Conservation (phyloP, 352 stramenopile species). For the Pythium aquatile region DNA sequence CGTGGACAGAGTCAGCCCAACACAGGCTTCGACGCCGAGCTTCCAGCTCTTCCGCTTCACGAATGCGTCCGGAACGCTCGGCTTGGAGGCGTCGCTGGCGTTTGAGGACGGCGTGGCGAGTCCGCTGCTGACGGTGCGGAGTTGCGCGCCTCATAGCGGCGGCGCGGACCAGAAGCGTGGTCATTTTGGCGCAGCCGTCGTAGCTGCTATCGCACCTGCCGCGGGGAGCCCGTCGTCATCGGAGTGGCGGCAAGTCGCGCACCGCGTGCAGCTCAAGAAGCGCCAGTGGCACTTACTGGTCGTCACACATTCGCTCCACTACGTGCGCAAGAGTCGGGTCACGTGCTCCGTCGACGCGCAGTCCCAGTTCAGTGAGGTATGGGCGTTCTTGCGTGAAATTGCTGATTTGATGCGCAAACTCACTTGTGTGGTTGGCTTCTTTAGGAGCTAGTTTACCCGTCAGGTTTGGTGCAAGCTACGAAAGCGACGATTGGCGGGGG, state of each 20-base stretch:
- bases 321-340: conserved; percentile 85
- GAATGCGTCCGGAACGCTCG: conserved; percentile 65
- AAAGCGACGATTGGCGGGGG: conserved; percentile 73
- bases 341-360: conserved; percentile 66
- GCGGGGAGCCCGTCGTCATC: conserved; percentile 20
- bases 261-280: conserved; percentile 34
- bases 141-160: conserved; percentile 39
- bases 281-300: conserved; percentile 73
- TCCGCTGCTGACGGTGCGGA: conserved; percentile 49
- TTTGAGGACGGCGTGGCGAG: conserved; percentile 29
- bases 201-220: conserved; percentile 28
- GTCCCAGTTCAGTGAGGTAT: conserved; percentile 55
- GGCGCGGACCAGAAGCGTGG: conserved; percentile 31
- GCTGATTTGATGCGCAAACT: not conserved
- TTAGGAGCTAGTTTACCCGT: conserved; percentile 75
- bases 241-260: conserved; percentile 49
- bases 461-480: conserved; percentile 63
- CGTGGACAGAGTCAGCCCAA: conserved; percentile 18
- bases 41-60: conserved; percentile 77
- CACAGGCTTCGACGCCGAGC: not conserved
- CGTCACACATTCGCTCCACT: conserved; percentile 75
- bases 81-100: conserved; percentile 69
- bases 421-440: not conserved
- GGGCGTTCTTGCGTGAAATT: not conserved
- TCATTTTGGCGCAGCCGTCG: conserved; percentile 36